Conservation (phyloP, 2,329 filamentous ascomycete species). For the Neopestalotiopsis rosae region DNA sequence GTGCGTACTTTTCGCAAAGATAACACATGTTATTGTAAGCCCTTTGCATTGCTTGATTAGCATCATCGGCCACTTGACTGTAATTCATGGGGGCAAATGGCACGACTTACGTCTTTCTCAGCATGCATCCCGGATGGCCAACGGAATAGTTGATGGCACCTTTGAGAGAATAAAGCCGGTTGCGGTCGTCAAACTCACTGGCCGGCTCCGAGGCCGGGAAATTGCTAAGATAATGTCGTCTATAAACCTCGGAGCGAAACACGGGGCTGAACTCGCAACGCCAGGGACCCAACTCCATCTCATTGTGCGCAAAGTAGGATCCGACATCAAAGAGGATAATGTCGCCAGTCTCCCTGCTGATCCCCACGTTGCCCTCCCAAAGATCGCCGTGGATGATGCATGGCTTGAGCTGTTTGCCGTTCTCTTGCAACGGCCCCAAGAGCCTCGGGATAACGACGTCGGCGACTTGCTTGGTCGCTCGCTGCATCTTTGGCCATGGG, state of each 20-base stretch:
- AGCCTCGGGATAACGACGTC: slow-evolving; percentile 24
- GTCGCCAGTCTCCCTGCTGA: slow-evolving; percentile 21
- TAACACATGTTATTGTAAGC: slow-evolving; percentile 5
- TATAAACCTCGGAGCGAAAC: neutral
- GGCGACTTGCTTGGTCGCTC: slow-evolving; percentile 14
- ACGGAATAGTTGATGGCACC: too few relatives aligned
- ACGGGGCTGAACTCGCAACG: neutral
- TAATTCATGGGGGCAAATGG: too few relatives aligned
- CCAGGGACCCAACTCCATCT: slow-evolving; percentile 28
- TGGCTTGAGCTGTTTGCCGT: slow-evolving; percentile 23
- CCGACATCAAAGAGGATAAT: slow-evolving; percentile 25
- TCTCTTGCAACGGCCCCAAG: slow-evolving; percentile 19
- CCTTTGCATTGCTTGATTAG: too few relatives aligned
- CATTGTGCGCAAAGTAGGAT: slow-evolving; percentile 29
- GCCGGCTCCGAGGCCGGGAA: slow-evolving; percentile 22
- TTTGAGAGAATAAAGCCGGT: slow-evolving; percentile 28
- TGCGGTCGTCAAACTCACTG: slow-evolving; percentile 29
- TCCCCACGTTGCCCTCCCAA: slow-evolving; percentile 28
- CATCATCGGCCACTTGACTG: too few relatives aligned
- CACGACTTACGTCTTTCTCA: too few relatives aligned
- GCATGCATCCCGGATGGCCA: too few relatives aligned
- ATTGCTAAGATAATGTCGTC: slow-evolving; percentile 26
- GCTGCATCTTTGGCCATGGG: slow-evolving; percentile 26
- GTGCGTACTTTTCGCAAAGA: slow-evolving; percentile 26
- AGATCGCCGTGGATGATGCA: slow-evolving; percentile 28